Conservation (phyloP, 805 yeast genomes). For the Gaillardinia entomophila region DNA sequence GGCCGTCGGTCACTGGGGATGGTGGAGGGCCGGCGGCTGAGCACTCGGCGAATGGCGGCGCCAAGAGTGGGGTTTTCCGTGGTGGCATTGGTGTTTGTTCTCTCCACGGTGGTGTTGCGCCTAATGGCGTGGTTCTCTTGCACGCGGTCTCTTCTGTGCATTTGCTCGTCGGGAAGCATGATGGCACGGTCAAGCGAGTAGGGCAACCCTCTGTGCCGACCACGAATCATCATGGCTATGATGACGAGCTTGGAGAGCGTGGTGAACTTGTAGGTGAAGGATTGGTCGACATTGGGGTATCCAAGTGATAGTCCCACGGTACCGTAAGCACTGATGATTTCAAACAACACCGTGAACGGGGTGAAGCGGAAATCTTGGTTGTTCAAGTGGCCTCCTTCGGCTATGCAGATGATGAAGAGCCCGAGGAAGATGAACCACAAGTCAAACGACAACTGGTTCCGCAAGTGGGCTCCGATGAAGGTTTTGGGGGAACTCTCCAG, state of each 20-base stretch:
- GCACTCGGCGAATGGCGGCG: neutral
- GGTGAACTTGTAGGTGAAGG: slow-evolving; percentile 69
- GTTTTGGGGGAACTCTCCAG: slow-evolving; percentile 43
- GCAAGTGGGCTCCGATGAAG: slow-evolving; percentile 79
- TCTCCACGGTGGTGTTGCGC: slow-evolving; percentile 22
- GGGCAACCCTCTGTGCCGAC: slow-evolving; percentile 95
- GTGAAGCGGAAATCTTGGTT: slow-evolving; percentile 43
- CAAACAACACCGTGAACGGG: slow-evolving; percentile 74
- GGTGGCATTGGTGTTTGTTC: slow-evolving; percentile 5
- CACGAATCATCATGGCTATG: slow-evolving; percentile 87
- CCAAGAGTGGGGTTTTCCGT: neutral
- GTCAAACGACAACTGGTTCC: slow-evolving; percentile 90
- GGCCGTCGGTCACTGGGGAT: neutral
- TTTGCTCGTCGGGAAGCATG: slow-evolving; percentile 67
- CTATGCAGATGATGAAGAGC: slow-evolving; percentile 77
- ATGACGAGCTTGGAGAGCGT: slow-evolving; percentile 76
- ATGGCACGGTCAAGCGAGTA: slow-evolving; percentile 91
- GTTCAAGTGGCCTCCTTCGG: slow-evolving; percentile 65
- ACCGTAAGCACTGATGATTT: slow-evolving; percentile 91
- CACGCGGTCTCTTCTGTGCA: slow-evolving; percentile 54
- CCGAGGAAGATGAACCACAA: slow-evolving; percentile 91
- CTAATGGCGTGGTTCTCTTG: slow-evolving; percentile 48
- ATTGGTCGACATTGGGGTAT: slow-evolving; percentile 58
- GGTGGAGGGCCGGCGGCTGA: neutral
- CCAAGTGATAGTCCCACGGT: slow-evolving; percentile 93